Conservation (phyloP, 148 eudicot genomes). For the Spergularia bocconei region DNA sequence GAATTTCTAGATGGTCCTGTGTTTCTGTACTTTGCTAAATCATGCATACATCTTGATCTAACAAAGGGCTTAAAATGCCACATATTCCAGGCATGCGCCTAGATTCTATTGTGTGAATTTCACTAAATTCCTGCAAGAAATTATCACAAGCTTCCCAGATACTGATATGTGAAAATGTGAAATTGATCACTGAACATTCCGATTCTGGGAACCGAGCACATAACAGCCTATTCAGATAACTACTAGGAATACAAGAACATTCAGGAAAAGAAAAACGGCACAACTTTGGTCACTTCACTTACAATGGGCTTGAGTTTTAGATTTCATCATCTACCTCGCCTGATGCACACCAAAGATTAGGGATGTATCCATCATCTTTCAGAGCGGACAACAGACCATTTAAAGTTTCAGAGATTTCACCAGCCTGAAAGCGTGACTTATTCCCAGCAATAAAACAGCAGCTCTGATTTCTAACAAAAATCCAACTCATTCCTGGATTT, state of each 20-base stretch:
- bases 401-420: conserved; percentile 30
- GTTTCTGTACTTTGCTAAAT: neutral
- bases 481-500: conserved; percentile 50
- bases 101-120: too few relatives aligned
- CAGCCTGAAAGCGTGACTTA: conserved; percentile 33
- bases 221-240: too few relatives aligned
- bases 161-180: too few relatives aligned
- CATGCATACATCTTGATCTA: neutral
- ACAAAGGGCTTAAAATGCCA: too few relatives aligned
- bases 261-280: too few relatives aligned
- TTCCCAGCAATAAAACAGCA: conserved; percentile 43
- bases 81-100: too few relatives aligned
- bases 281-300: too few relatives aligned
- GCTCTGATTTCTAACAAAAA: conserved; percentile 33
- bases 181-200: too few relatives aligned
- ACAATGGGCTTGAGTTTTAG: neutral
- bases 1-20: neutral
- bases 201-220: too few relatives aligned
- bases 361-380: conserved; percentile 29
- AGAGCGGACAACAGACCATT: conserved; percentile 26
- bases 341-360: conserved; percentile 30
- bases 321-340: conserved; percentile 35
- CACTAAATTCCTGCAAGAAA: too few relatives aligned
- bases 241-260: too few relatives aligned
- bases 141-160: too few relatives aligned